Conservation (phyloP, 371 early-diverging fungal genomes). For the Mucor plumbeus region DNA sequence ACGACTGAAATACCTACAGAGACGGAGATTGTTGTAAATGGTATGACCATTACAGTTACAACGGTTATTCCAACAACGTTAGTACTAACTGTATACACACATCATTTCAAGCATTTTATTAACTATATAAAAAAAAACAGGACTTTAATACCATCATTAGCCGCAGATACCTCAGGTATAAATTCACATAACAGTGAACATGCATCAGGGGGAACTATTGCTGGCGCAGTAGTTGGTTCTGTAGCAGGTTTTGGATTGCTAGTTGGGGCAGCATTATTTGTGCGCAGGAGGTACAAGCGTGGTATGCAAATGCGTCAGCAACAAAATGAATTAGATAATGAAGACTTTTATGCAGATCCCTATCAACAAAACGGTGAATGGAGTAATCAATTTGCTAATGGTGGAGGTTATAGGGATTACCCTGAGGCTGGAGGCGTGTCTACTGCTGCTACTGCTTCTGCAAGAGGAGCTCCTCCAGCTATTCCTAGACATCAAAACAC, state of each 20-base stretch:
- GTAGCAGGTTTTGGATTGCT: slow-evolving; percentile 10
- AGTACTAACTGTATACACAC: slow-evolving; percentile 4
- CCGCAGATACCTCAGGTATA: neutral
- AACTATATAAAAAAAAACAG: neutral
- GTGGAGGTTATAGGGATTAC: neutral
- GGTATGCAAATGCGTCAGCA: neutral
- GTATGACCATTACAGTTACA: slow-evolving; percentile 25
- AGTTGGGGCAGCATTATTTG: neutral
- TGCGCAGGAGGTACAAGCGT: slow-evolving; percentile 9
- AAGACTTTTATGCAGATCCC: slow-evolving; percentile 29
- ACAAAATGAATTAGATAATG: slow-evolving; percentile 21
- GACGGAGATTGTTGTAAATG: slow-evolving; percentile 28
- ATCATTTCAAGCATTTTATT: too few species aligned
- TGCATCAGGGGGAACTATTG: slow-evolving; percentile 10
- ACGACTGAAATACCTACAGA: slow-evolving; percentile 25
- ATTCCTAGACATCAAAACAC: slow-evolving; percentile 4
- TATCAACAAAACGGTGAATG: slow-evolving; percentile 12
- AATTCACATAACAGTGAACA: neutral
- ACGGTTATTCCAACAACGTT: slow-evolving; percentile 34
- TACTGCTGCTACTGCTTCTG: neutral
- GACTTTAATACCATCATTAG: slow-evolving; percentile 20
- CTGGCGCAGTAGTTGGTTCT: slow-evolving; percentile 20
- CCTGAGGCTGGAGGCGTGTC: neutral
- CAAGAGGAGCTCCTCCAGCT: neutral
- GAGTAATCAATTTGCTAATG: neutral